Evolutionary conservation across 1,139 yeast genomes (phyloP), one percentile per base, ranked within the genome.

Genomic region (Magnusiomyces fungicola): DNA sequence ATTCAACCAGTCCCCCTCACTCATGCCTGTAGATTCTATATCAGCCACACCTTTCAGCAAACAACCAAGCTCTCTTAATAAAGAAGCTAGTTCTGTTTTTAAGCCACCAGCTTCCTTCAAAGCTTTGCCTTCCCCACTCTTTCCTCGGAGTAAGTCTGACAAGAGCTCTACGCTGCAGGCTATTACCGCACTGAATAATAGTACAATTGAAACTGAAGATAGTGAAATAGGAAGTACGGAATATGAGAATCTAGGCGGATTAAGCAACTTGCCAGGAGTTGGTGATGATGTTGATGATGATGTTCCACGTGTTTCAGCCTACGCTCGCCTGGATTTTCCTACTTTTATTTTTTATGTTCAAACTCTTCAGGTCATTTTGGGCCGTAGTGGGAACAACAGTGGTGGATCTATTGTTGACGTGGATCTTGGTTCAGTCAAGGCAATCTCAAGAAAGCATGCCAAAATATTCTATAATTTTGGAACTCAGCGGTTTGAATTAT

Each of bases 391-490:
- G 9, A 89, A 84, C 61, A 85, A 85, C 57, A 73, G 58, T 60
- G 70, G 57, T 30, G 22, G 47, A 12, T 33, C 39, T n/a, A 46
- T 49, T 32, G 92, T 88, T 12, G 97, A 90, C 69, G 96, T 92
- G 33, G 96, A 92, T 69, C 68, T 92, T 47, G 95, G 96, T 10
- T 80, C 87, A 12, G 85, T 89, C 43, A 90, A 90, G 69, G 95
- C 96, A 14, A 88, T 90, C 23, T 88, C 96, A 7, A 72, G 97
- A 62, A 73, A 89, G 52, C 98, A 92, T 65, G 97, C 97, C 3
- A 89, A 87, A 65, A 89, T 92, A 21, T 90, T 89, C 64, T 92
- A 90, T 69, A 90, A 92, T 64, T 92, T 92, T 68, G 97, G 96
- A 4, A 87, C 95, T 4, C 97, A 89, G 63, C 69, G 95, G 57